Evolutionary conservation across 2,329 filamentous ascomycete genomes (phyloP), one percentile per base, ranked within the genome.

Genomic region (Emmonsiellopsis sp.): DNA sequence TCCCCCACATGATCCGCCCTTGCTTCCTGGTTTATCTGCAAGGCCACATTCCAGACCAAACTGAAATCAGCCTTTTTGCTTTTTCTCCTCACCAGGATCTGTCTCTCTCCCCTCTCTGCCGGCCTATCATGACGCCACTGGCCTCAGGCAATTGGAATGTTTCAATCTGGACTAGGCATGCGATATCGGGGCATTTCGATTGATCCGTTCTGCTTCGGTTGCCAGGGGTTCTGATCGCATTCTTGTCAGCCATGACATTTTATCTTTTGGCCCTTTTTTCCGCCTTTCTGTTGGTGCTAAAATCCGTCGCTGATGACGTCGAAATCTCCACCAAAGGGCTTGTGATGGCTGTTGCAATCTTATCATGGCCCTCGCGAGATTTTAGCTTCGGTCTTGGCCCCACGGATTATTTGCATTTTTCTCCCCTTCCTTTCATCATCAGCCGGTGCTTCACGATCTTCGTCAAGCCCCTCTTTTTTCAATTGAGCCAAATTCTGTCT

Each of bases 31-130:
- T 43, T 34, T 44, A 42, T 51, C 41, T 51, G 30, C 41, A 44
- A 44, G 55, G 55, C 45, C 34, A 49, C 42, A 40, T 46, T 49
- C 43, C 46, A 52, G 55, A 31, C 46, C 20, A 48, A 50, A 55
- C 41, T 55, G 48, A 57, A 57, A 57, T 57, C 51, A 13, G 43
- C 52, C 34, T 32, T 34, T 43, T 51, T 51, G 26, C 47, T 50
- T 50, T 50, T 51, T 51, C 43, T 51, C 51, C 34, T 7, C 26
- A 13, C 37, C 9, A 38, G 45, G n/a, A 46, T 26, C 31, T 13
- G 48, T 16, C 40, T 44, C 41, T 40, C 37, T 34, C 51, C 53
- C 45, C 52, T 37, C 51, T 51, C 46, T 26, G 49, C 38, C 32
- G 32, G 47, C 55, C 55, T 55, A 57, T 57, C 50, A 53, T 44